phyloP scores from a whole-genome alignment of 2,329 filamentous ascomycete genomes.

The Hymenoscyphus occultus region DNA sequence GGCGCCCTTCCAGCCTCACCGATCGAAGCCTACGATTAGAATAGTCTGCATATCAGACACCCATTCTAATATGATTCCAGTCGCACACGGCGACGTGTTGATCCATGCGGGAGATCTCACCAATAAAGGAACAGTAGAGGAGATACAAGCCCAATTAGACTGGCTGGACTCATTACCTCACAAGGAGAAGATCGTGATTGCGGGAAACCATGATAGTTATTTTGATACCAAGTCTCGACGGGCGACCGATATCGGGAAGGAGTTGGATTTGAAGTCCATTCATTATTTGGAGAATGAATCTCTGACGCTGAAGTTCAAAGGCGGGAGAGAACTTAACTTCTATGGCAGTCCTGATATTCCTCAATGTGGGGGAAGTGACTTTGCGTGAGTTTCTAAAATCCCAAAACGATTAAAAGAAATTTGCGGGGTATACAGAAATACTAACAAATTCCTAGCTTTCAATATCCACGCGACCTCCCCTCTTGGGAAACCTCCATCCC shows the following conservation, averaged over 20 bases:
- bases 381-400: slow-evolving; percentile 47
- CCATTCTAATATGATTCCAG: slow-evolving; percentile 61
- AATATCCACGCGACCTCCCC: slow-evolving; percentile 55
- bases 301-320: slow-evolving; percentile 60
- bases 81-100: slow-evolving; percentile 78
- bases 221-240: slow-evolving; percentile 66
- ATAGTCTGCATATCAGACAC: slow-evolving; percentile 91
- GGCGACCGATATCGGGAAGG: slow-evolving; percentile 52
- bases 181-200: slow-evolving; percentile 74
- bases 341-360: slow-evolving; percentile 84
- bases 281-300: slow-evolving; percentile 72
- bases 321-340: slow-evolving; percentile 60
- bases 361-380: slow-evolving; percentile 64
- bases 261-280: slow-evolving; percentile 64
- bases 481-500: slow-evolving; percentile 62
- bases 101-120: slow-evolving; percentile 88
- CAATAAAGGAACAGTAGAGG: slow-evolving; percentile 64
- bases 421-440: neutral
- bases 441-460: slow-evolving; percentile 44
- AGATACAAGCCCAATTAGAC: slow-evolving; percentile 80
- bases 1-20: slow-evolving; percentile 56
- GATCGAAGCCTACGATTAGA: slow-evolving; percentile 57
- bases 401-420: too few relatives aligned
- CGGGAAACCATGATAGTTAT: slow-evolving; percentile 86
- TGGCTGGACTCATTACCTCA: slow-evolving; percentile 77